Evolutionary conservation across 2,329 filamentous ascomycete species (phyloP).

Genomic region (Diaporthe aspalathi): DNA sequence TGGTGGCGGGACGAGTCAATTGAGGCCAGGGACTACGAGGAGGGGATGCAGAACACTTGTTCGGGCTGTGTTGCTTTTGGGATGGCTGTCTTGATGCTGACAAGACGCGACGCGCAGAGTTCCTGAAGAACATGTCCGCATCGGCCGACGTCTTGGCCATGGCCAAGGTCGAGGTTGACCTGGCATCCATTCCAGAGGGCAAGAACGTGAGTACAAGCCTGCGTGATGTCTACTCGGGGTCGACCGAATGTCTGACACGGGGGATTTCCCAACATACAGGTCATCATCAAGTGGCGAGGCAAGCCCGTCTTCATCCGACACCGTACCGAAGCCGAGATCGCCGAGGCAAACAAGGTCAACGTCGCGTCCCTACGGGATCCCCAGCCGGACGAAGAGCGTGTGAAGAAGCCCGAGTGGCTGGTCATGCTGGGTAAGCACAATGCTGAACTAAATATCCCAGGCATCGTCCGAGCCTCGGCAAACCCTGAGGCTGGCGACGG

Average conservation of each 20-base stretch:
- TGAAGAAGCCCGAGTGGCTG: conserved; percentile 98
- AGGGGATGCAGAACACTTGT: neutral
- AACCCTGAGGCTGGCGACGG: neutral
- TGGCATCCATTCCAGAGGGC: conserved; percentile 93
- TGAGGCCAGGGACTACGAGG: conserved; percentile 2
- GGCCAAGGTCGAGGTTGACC: conserved; percentile 99
- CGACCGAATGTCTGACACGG: conserved; percentile 10
- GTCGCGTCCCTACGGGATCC: conserved; percentile 89
- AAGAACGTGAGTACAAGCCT: conserved; percentile 88
- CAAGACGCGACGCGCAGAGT: conserved; percentile 72
- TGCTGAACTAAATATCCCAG: neutral
- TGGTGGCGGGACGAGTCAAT: conserved; percentile 17
- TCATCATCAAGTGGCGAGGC: conserved; percentile 99
- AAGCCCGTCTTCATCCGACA: conserved; percentile 99
- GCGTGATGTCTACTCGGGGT: no score
- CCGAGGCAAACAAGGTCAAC: conserved; percentile 91
- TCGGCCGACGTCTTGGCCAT: conserved; percentile 98
- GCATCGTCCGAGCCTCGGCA: neutral
- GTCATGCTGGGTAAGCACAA: conserved; percentile 87
- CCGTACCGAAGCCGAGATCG: conserved; percentile 92
- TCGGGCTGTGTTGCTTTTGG: neutral
- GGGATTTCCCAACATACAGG: conserved; percentile 57
- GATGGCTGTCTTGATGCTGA: conserved; percentile 24
- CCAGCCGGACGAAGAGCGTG: conserved; percentile 89
- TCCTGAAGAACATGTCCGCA: conserved; percentile 99